Conservation (phyloP, 2,329 filamentous ascomycete genomes). For the Pezicula carpinea region DNA sequence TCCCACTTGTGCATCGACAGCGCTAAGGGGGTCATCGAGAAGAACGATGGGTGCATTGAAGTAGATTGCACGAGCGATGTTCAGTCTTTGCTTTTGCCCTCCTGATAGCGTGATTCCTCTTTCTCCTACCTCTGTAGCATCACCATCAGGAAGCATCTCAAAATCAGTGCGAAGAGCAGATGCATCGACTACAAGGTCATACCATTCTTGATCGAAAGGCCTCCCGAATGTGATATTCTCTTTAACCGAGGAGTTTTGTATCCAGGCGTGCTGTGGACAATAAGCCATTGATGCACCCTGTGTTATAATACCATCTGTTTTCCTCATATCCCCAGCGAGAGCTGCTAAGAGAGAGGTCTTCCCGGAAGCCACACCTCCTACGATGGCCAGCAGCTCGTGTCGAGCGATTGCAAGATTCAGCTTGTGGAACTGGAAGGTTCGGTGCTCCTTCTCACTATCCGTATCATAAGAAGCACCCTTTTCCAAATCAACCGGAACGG, state of each 20-base stretch:
- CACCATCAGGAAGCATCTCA: constrained; percentile 87
- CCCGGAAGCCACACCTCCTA: constrained; percentile 82
- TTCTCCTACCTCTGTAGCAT: constrained; percentile 90
- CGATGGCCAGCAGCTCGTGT: constrained; percentile 78
- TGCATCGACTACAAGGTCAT: constrained; percentile 51
- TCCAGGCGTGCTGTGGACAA: constrained; percentile 97
- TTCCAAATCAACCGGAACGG: constrained; percentile 32
- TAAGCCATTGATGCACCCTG: constrained; percentile 81
- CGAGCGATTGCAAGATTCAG: constrained; percentile 65
- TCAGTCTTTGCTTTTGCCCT: constrained; percentile 90
- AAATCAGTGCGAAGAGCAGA: constrained; percentile 83
- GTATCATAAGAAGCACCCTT: constrained; percentile 45
- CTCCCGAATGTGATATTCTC: constrained; percentile 93
- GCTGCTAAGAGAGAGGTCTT: constrained; percentile 88
- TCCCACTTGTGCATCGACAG: constrained; percentile 66
- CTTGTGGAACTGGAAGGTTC: constrained; percentile 69
- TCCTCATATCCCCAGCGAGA: constrained; percentile 89
- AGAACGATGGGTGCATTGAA: constrained; percentile 64
- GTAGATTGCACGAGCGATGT: constrained; percentile 81
- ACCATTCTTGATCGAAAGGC: constrained; percentile 66
- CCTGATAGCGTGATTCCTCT: constrained; percentile 93
- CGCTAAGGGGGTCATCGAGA: constrained; percentile 66
- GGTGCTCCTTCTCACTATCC: constrained; percentile 49
- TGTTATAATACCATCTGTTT: constrained; percentile 67
- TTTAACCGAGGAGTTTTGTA: constrained; percentile 82